A percentile compares a stretch with the other conserved stretches of the same genome.
phyloP scores from a whole-genome alignment of 2,329 filamentous ascomycete species.

The Fusarium dimerum region DNA sequence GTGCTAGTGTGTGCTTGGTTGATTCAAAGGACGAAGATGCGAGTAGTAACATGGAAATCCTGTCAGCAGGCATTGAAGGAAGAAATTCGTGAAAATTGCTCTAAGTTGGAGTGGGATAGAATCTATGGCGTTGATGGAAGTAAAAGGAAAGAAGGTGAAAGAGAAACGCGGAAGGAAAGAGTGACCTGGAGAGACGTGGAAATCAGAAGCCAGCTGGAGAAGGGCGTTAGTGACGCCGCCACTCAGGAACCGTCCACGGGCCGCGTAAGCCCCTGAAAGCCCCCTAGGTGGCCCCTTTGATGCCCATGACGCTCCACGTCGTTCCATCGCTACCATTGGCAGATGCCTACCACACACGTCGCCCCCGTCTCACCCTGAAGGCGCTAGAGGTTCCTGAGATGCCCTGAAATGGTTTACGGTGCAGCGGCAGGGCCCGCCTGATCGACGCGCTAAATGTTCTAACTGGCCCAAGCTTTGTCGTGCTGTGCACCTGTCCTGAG shows the following conservation, averaged over 20 bases:
- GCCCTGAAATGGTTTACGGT: constrained; percentile 14
- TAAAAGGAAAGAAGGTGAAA: not conserved
- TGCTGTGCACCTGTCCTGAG: not conserved
- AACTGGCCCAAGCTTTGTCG: constrained; percentile 10
- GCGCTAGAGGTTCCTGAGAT: too few species aligned
- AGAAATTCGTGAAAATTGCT: not conserved
- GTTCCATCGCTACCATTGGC: not conserved
- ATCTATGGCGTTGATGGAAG: not conserved
- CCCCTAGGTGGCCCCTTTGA: too few species aligned
- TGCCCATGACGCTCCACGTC: too few species aligned
- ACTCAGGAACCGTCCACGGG: too few species aligned
- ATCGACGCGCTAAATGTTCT: too few species aligned
- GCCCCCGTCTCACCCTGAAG: too few species aligned
- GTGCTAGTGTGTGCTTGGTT: not conserved
- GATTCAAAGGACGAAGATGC: not conserved
- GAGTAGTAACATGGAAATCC: constrained; percentile 10
- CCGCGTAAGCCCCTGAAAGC: too few species aligned
- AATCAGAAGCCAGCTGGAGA: too few species aligned
- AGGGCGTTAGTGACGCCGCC: too few species aligned
- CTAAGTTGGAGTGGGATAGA: not conserved
- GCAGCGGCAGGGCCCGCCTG: constrained; percentile 28
- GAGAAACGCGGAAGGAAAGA: not conserved
- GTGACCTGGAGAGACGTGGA: too few species aligned
- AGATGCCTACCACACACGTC: not conserved
- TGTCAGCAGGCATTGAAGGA: constrained; percentile 24